A percentile compares a stretch with the other conserved stretches of the same genome.
phyloP scores from a whole-genome alignment of 768 basidiomycete genomes.

The Cubamyces sp. region DNA sequence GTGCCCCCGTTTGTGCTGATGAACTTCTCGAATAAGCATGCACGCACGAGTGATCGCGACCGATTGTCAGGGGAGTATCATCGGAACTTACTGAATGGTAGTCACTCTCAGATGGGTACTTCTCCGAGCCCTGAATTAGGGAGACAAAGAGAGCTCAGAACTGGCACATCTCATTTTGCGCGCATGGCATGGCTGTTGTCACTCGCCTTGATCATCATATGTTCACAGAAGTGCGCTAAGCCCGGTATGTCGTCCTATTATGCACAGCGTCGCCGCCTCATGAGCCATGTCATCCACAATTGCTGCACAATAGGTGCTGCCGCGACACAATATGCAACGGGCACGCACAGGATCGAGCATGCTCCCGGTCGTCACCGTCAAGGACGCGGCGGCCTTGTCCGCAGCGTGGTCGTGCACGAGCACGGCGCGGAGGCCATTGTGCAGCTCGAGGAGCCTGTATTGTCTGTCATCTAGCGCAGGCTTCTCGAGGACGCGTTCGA shows the following conservation, averaged over 20 bases:
- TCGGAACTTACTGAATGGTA: slow-evolving; percentile 39
- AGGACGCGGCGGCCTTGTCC: slow-evolving; percentile 56
- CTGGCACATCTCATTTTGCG: not conserved
- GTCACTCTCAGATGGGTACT: slow-evolving; percentile 52
- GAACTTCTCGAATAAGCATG: slow-evolving; percentile 27
- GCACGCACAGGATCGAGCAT: slow-evolving; percentile 49
- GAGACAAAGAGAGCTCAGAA: not conserved
- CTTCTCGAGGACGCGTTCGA: slow-evolving; percentile 36
- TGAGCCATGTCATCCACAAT: not conserved
- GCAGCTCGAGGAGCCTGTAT: slow-evolving; percentile 48
- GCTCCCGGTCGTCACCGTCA: slow-evolving; percentile 55
- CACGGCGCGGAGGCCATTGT: slow-evolving; percentile 55
- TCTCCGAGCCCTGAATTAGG: slow-evolving; percentile 32
- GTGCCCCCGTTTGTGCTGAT: slow-evolving; percentile 45
- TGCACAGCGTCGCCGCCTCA: too few species aligned
- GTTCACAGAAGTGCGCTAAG: slow-evolving; percentile 53
- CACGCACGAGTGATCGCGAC: not conserved
- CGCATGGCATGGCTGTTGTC: not conserved
- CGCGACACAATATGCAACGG: not conserved
- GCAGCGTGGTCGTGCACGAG: slow-evolving; percentile 51
- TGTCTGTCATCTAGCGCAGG: slow-evolving; percentile 42
- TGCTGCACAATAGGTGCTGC: not conserved
- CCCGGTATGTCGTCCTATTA: slow-evolving; percentile 42
- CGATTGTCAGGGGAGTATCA: not conserved
- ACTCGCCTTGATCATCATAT: slow-evolving; percentile 49